These are phyloP conservation scores for Ceratobasidium sp. DNA, from an alignment of 1,284 basidiomycete genomes.

Conservation along the genomic window DNA sequence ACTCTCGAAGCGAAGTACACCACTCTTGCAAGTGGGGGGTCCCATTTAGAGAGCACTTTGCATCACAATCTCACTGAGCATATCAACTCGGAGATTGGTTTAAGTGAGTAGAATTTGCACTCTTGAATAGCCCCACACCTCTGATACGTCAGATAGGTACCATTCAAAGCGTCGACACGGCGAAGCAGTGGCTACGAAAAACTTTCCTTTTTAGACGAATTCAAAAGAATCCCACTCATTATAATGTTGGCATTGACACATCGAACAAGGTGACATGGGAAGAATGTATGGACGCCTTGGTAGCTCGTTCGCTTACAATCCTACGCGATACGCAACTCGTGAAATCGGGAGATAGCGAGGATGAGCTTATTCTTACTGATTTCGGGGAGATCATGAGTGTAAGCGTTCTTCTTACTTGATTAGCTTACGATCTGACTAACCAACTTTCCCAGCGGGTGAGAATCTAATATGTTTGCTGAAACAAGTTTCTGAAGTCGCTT, in stretches of 20 bases:
- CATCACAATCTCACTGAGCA: conserved; percentile 89
- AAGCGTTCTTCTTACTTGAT: conserved; percentile 45
- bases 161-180: conserved; percentile 64
- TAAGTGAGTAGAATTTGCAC: conserved; percentile 67
- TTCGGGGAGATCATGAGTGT: conserved; percentile 89
- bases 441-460: conserved; percentile 20
- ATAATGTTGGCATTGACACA: conserved; percentile 57
- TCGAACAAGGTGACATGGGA: conserved; percentile 69
- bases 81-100: conserved; percentile 91
- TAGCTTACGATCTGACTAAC: conserved; percentile 10
- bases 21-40: conserved; percentile 73
- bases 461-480: conserved; percentile 30
- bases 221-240: conserved; percentile 83
- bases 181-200: conserved; percentile 76
- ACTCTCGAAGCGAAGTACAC: conserved; percentile 81
- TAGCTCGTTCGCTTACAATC: conserved; percentile 72
- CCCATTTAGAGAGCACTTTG: conserved; percentile 85
- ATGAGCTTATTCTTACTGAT: conserved; percentile 70
- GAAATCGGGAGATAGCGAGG: conserved; percentile 58
- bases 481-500: neutral
- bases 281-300: conserved; percentile 76
- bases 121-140: conserved; percentile 53
- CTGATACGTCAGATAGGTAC: conserved; percentile 60
- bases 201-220: conserved; percentile 90
- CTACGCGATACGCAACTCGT: conserved; percentile 74